These are phyloP conservation scores for Podaxis sp. DNA, from an alignment of 768 basidiomycete genomes.

Conservation along the genomic window DNA sequence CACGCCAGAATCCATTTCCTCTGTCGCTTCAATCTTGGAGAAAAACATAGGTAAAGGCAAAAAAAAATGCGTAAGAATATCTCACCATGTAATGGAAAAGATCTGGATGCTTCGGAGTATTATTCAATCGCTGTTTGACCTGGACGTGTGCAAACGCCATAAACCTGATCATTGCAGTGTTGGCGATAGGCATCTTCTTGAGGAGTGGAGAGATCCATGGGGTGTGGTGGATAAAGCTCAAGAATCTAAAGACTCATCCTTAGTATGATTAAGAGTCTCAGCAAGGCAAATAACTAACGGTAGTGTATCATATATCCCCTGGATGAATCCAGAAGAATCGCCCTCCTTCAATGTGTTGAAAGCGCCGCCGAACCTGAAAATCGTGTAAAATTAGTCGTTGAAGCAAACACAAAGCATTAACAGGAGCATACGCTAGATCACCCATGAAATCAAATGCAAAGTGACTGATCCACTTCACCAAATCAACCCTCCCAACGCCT, in stretches of 20 bases:
- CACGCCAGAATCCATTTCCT: constrained; percentile 9
- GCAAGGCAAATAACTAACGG: constrained; percentile 16
- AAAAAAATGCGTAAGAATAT: background rate
- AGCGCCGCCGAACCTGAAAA: constrained; percentile 27
- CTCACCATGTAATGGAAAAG: constrained; percentile 30
- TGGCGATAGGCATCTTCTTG: constrained; percentile 1
- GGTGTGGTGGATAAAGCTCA: constrained; percentile 18
- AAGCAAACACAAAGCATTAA: background rate
- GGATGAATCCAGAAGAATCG: constrained; percentile 24
- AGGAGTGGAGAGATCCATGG: constrained; percentile 11
- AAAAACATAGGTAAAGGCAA: background rate
- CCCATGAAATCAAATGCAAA: constrained; percentile 37
- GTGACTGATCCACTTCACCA: constrained; percentile 18
- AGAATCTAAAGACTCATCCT: constrained; percentile 5
- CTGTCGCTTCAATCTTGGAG: constrained; percentile 19
- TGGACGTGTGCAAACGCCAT: constrained; percentile 9
- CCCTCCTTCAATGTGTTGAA: constrained; percentile 28
- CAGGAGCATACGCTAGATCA: constrained; percentile 33
- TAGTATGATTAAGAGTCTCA: background rate
- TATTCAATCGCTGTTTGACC: constrained; percentile 20
- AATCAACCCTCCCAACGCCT: constrained; percentile 20
- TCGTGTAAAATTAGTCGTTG: background rate
- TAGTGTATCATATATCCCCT: constrained; percentile 24
- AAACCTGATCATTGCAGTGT: constrained; percentile 3
- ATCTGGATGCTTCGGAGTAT: constrained; percentile 22